Conservation (phyloP, 169 alveolate genomes). For the Plasmodium chabaudi region DNA sequence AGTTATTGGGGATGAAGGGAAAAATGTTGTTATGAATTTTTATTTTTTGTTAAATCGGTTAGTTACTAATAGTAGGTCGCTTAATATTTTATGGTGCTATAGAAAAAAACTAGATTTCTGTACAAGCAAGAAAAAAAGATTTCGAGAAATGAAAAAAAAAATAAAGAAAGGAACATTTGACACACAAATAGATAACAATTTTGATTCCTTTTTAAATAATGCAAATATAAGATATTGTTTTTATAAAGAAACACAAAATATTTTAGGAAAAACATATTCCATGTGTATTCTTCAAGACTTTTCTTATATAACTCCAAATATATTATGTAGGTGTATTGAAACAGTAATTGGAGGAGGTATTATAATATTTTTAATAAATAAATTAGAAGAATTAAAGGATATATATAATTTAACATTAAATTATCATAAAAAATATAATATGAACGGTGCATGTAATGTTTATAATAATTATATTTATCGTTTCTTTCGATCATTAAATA, state of each 20-base stretch:
- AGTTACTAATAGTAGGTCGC: constrained; percentile 82
- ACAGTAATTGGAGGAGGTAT: constrained; percentile 99
- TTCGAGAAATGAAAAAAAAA: constrained; percentile 94
- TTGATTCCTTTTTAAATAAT: constrained; percentile 95
- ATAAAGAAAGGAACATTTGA: constrained; percentile 95
- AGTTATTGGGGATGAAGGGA: constrained; percentile 97
- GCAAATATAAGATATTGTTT: constrained; percentile 97
- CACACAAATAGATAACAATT: constrained; percentile 96
- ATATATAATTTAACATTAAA: constrained; percentile 95
- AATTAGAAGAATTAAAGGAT: constrained; percentile 89
- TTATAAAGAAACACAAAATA: constrained; percentile 96
- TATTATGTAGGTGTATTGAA: constrained; percentile 99
- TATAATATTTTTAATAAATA: constrained; percentile 91
- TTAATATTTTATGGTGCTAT: constrained; percentile 98
- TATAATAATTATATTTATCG: constrained; percentile 97
- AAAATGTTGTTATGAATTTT: constrained; percentile 95
- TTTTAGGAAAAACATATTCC: constrained; percentile 97
- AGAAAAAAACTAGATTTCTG: constrained; percentile 98
- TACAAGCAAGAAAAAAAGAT: constrained; percentile 96
- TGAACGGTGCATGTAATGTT: constrained; percentile 88
- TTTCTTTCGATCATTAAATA: constrained; percentile 88
- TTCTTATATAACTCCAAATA: constrained; percentile 99
- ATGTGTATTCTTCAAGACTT: constrained; percentile 98
- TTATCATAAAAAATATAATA: constrained; percentile 94
- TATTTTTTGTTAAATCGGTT: constrained; percentile 87